Percentiles rank a stretch among this genome's conserved stretches.
Conservation (phyloP, 176 grass and related monocot species). For the Zea mays region Zm-B73-REFERENCE-NAM-5.0 NC_050099.1:247671001-247671500, state of each 20-base stretch:
- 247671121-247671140: conserved; percentile 4
- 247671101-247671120: conserved; percentile 1
- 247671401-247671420: neutral
- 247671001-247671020: conserved; percentile 80
- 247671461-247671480: conserved; percentile 78
- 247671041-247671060: conserved; percentile 82
- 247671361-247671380: neutral
- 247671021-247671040: conserved; percentile 71
- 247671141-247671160: neutral
- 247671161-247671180: conserved; percentile 20
- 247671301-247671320: neutral
- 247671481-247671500: conserved; percentile 91
- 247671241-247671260: conserved; percentile 88
- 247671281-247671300: conserved; percentile 71
- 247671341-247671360: neutral
- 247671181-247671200: conserved; percentile 78
- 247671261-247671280: conserved; percentile 80
- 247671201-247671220: conserved; percentile 81
- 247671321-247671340: neutral
- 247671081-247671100: conserved; percentile 65
- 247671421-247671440: conserved; percentile 28
- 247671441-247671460: conserved; percentile 57
- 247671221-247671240: conserved; percentile 93
- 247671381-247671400: neutral
- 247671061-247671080: conserved; percentile 62